Evolutionary conservation across 2,329 filamentous ascomycete species (phyloP).

Genomic region (Exophiala phaeomuriformis): DNA sequence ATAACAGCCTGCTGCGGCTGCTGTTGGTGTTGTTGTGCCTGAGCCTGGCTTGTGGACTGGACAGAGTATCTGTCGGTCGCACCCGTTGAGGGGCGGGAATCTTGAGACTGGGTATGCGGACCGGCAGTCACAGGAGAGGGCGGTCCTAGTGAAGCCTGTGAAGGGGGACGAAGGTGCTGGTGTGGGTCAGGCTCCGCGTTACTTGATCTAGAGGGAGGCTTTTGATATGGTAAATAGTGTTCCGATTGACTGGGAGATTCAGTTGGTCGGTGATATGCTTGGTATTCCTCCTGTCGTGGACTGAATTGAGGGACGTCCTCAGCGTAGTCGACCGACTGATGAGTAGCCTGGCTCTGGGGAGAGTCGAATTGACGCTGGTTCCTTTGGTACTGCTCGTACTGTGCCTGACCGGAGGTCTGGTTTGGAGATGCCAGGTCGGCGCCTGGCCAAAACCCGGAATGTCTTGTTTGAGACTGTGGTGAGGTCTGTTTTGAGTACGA

Average conservation of each 20-base stretch:
- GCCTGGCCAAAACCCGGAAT: constrained; percentile 16
- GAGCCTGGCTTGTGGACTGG: constrained; percentile 19
- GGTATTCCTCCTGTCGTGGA: constrained; percentile 19
- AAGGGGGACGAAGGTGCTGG: constrained; percentile 30
- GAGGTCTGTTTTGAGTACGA: constrained; percentile 20
- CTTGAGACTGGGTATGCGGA: constrained; percentile 18
- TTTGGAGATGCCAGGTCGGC: constrained; percentile 1
- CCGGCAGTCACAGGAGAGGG: constrained; percentile 30
- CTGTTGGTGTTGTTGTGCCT: constrained; percentile 6
- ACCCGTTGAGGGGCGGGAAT: constrained; percentile 21
- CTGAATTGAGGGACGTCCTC: constrained; percentile 24
- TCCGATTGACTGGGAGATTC: constrained; percentile 34
- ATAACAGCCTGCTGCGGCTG: constrained; percentile 10
- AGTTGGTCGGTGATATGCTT: constrained; percentile 19
- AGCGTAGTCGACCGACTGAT: constrained; percentile 23
- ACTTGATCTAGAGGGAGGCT: constrained; percentile 8
- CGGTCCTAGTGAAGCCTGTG: constrained; percentile 34
- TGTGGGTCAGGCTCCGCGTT: constrained; percentile 23
- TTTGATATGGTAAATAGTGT: constrained; percentile 31
- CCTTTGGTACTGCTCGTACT: constrained; percentile 17
- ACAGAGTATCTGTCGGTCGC: constrained; percentile 23
- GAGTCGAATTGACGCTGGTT: constrained; percentile 16
- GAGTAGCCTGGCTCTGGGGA: constrained; percentile 18
- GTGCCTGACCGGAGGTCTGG: constrained; percentile 8
- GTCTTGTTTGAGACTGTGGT: constrained; percentile 12